phyloP scores from a whole-genome alignment of 257 asterid species.

The Plectranthus barbatus region DNA sequence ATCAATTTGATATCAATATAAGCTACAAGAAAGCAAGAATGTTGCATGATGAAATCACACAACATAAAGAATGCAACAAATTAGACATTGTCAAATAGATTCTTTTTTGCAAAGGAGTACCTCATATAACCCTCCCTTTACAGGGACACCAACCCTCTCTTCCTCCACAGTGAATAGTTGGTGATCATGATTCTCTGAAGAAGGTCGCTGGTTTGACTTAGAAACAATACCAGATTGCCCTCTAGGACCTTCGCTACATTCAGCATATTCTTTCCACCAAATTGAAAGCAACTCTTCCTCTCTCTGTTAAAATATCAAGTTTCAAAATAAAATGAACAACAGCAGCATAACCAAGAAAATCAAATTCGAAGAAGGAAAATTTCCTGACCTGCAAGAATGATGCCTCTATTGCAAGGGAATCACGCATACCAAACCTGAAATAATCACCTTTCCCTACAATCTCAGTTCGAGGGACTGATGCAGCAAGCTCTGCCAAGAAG shows the following conservation, averaged over 20 bases:
- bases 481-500: slow-evolving; percentile 60
- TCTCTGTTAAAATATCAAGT: slow-evolving; percentile 37
- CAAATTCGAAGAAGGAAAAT: not conserved
- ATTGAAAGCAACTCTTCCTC: slow-evolving; percentile 84
- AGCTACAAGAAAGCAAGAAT: too few relatives aligned
- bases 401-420: slow-evolving; percentile 96
- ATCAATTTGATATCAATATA: not conserved
- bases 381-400: slow-evolving; percentile 77
- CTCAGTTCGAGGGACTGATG: slow-evolving; percentile 74
- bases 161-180: slow-evolving; percentile 46
- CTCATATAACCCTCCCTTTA: slow-evolving; percentile 96
- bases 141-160: slow-evolving; percentile 99
- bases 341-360: not conserved
- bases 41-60: not conserved
- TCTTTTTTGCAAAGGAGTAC: slow-evolving; percentile 24
- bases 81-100: not conserved
- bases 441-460: slow-evolving; percentile 87
- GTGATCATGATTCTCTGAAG: slow-evolving; percentile 30
- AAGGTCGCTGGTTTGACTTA: slow-evolving; percentile 21
- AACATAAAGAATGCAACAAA: not conserved
- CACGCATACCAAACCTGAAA: slow-evolving; percentile 94
- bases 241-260: slow-evolving; percentile 90
- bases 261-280: slow-evolving; percentile 99
- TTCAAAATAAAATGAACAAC: not conserved
- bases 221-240: slow-evolving; percentile 34